Evolutionary conservation across 2,329 filamentous ascomycete genomes (phyloP).

Genomic region (Fusarium sulawesiense): DNA sequence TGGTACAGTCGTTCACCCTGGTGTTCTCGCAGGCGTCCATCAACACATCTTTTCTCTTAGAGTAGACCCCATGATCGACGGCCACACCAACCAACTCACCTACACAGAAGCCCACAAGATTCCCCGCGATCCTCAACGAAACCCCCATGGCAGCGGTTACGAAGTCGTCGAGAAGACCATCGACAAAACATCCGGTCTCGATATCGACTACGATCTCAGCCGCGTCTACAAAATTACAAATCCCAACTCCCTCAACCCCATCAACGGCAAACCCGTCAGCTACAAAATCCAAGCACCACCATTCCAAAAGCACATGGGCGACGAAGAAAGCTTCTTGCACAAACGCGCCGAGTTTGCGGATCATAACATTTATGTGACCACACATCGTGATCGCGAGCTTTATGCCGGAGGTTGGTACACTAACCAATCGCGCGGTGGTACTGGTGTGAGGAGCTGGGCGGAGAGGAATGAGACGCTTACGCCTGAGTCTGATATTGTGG

Average conservation of each 20-base stretch:
- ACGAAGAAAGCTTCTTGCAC: constrained; percentile 56
- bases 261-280: constrained; percentile 57
- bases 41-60: constrained; percentile 75
- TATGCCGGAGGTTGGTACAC: constrained; percentile 65
- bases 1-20: constrained; percentile 72
- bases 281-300: constrained; percentile 62
- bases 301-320: constrained; percentile 61
- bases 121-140: constrained; percentile 61
- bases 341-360: constrained; percentile 59
- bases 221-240: constrained; percentile 63
- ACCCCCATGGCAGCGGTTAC: constrained; percentile 72
- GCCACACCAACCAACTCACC: constrained; percentile 61
- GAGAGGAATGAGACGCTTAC: constrained; percentile 62
- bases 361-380: constrained; percentile 63
- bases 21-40: constrained; percentile 74
- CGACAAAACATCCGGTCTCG: constrained; percentile 51
- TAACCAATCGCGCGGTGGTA: constrained; percentile 57
- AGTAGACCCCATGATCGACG: constrained; percentile 72
- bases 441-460: constrained; percentile 53
- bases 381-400: constrained; percentile 61
- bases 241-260: constrained; percentile 39
- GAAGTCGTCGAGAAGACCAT: constrained; percentile 62
- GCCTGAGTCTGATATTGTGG: constrained; percentile 74
- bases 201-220: constrained; percentile 63
- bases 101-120: constrained; percentile 53